Evolutionary conservation across 768 basidiomycete genomes (phyloP).

Genomic region (Auricularia cornea): DNA sequence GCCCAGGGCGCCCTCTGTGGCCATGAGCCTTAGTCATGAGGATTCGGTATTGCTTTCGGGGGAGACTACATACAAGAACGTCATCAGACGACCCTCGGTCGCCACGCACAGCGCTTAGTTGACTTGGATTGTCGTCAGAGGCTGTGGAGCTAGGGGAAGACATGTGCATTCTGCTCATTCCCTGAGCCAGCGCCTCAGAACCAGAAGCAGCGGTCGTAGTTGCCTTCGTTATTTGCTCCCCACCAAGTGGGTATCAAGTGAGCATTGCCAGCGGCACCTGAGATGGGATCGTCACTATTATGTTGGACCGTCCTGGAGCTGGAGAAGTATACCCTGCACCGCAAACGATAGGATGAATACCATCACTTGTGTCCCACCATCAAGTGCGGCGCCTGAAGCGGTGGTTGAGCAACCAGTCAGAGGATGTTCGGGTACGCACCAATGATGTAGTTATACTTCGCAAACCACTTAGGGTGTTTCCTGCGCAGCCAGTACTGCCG

Average conservation of each 20-base stretch:
- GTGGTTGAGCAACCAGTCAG: background rate
- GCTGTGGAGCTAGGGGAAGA: background rate
- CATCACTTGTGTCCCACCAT: conserved; percentile 47
- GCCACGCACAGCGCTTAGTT: too few relatives aligned
- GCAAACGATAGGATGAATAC: conserved; percentile 43
- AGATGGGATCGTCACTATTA: background rate
- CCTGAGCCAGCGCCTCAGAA: background rate
- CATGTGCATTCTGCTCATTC: background rate
- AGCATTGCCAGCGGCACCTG: conserved; percentile 23
- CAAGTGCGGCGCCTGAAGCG: conserved; percentile 32
- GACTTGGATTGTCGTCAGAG: too few relatives aligned
- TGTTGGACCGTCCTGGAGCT: too few relatives aligned
- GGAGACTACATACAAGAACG: too few relatives aligned
- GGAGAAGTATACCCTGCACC: conserved; percentile 46
- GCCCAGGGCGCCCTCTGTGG: too few relatives aligned
- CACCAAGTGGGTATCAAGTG: conserved; percentile 50
- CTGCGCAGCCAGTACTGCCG: conserved; percentile 34
- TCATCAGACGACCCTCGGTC: too few relatives aligned
- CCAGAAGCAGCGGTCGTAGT: conserved; percentile 19
- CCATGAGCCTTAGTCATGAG: too few relatives aligned
- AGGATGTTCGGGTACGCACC: conserved; percentile 16
- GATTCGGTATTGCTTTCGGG: too few relatives aligned
- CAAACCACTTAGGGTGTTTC: conserved; percentile 40
- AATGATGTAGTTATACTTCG: conserved; percentile 26
- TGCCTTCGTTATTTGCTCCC: conserved; percentile 47